A percentile compares a stretch with the other conserved stretches of the same genome.
These are phyloP conservation scores for Pseudoscleropodium purum DNA, from an alignment of 225 moss, liverwort and hornwort genomes.

Conservation along the genomic window DNA sequence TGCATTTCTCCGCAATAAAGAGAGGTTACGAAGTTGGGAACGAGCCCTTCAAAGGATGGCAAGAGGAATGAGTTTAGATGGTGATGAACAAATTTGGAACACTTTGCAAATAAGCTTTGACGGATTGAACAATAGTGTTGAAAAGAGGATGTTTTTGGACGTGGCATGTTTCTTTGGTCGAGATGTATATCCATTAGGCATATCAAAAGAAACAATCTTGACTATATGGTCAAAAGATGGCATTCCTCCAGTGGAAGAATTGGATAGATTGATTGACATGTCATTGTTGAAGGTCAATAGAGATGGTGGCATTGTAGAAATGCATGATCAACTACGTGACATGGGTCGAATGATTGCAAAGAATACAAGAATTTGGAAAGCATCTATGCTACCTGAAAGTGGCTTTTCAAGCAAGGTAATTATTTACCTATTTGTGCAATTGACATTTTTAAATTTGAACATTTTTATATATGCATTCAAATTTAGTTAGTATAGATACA, in stretches of 20 bases:
- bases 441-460: neutral
- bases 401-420: neutral
- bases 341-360: neutral
- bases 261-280: neutral
- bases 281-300: neutral
- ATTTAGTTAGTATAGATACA: fast-evolving
- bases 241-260: fast-evolving
- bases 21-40: neutral
- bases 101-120: neutral
- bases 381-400: neutral
- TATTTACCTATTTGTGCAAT: fast-evolving
- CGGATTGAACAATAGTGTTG: neutral
- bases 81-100: neutral
- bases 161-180: neutral
- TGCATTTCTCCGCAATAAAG: neutral
- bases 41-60: neutral
- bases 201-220: neutral
- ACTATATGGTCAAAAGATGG: neutral
- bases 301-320: neutral
- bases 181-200: neutral
- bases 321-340: neutral
- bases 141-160: neutral
- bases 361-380: neutral
- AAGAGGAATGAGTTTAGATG: neutral
- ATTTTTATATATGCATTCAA: fast-evolving